Evolutionary conservation across 2,329 filamentous ascomycete species (phyloP).

Genomic region (Pseudocercospora vitis): DNA sequence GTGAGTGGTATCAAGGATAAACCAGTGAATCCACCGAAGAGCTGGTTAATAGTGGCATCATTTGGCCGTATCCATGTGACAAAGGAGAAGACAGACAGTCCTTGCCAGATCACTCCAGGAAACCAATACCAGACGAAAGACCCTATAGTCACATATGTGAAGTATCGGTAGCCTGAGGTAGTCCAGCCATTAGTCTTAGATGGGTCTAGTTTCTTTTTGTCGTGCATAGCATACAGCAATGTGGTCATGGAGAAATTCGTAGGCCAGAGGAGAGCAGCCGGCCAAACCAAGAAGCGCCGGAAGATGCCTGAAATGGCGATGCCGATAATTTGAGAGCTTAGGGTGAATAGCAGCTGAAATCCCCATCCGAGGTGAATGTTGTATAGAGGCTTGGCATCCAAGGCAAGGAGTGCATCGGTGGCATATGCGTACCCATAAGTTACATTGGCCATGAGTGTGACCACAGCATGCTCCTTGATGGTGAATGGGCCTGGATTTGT

Average conservation of each 20-base stretch:
- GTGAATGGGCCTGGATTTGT: slow-evolving; percentile 56
- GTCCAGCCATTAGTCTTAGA: slow-evolving; percentile 67
- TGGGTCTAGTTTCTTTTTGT: slow-evolving; percentile 69
- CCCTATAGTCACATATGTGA: slow-evolving; percentile 68
- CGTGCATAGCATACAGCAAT: slow-evolving; percentile 83
- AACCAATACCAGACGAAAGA: slow-evolving; percentile 84
- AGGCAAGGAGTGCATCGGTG: slow-evolving; percentile 70
- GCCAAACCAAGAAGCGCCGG: slow-evolving; percentile 75
- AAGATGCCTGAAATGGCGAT: slow-evolving; percentile 83
- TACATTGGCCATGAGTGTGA: slow-evolving; percentile 32
- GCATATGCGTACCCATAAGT: slow-evolving; percentile 24
- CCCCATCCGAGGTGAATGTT: slow-evolving; percentile 72
- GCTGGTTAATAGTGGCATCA: slow-evolving; percentile 76
- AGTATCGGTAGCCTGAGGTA: slow-evolving; percentile 80
- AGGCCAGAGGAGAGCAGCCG: slow-evolving; percentile 88
- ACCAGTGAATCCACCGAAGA: slow-evolving; percentile 83
- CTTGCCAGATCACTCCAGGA: slow-evolving; percentile 77
- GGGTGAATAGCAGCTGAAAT: slow-evolving; percentile 78
- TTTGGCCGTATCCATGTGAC: slow-evolving; percentile 85
- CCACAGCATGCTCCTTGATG: slow-evolving; percentile 57
- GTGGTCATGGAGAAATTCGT: slow-evolving; percentile 82
- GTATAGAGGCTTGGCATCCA: slow-evolving; percentile 64
- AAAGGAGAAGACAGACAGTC: slow-evolving; percentile 83
- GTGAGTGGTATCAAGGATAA: slow-evolving; percentile 80
- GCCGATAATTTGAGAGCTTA: slow-evolving; percentile 82